Conservation (phyloP, 129 eudicot species). For the Centrapalus pauciflorus region DNA sequence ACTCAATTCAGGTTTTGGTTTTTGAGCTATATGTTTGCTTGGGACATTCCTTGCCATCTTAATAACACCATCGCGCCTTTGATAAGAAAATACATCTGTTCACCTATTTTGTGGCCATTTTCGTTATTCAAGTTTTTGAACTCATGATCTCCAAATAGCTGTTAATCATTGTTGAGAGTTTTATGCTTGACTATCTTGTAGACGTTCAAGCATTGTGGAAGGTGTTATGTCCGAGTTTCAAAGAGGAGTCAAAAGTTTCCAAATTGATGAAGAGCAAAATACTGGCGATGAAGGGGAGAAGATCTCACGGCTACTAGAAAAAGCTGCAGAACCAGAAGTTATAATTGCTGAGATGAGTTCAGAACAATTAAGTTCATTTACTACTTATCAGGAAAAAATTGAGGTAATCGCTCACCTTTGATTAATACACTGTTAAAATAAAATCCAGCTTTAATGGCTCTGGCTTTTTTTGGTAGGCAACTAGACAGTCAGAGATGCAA, state of each 20-base stretch:
- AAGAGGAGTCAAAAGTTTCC: conserved; percentile 25
- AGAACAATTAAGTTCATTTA: conserved; percentile 60
- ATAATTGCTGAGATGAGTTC: conserved; percentile 90
- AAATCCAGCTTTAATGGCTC: background rate
- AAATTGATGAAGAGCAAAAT: conserved; percentile 20
- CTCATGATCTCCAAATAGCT: background rate
- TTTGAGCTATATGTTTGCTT: background rate
- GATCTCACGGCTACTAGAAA: conserved; percentile 58
- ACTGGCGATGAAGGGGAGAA: conserved; percentile 71
- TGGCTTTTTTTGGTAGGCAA: conserved; percentile 45
- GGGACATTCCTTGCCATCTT: background rate
- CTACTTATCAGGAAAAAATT: conserved; percentile 61
- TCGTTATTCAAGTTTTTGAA: background rate
- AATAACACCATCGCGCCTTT: background rate
- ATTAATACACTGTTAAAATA: background rate
- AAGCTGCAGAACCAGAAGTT: conserved; percentile 87
- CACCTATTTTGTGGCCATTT: background rate
- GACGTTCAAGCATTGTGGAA: conserved; percentile 71
- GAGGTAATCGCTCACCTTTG: conserved; percentile 60
- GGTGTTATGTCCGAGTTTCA: conserved; percentile 64
- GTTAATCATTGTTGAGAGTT: background rate
- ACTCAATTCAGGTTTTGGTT: background rate
- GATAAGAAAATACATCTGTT: background rate
- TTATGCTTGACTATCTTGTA: conserved; percentile 20
- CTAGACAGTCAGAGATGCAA: conserved; percentile 58